Conservation (phyloP, 2,329 filamentous ascomycete species). For the Neonectria neomacrospora region DNA sequence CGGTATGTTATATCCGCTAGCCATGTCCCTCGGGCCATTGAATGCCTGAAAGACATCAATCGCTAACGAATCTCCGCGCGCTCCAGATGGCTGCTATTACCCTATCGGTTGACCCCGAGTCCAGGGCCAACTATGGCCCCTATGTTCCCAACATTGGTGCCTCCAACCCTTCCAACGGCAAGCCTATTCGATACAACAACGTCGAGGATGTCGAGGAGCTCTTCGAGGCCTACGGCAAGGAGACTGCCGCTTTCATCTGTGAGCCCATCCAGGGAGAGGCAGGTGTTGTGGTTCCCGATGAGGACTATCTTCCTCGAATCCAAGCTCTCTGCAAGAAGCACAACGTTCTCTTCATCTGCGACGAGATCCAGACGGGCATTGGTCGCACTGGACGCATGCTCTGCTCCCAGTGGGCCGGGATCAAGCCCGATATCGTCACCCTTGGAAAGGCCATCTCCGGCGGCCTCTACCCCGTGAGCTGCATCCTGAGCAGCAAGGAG, state of each 20-base stretch:
- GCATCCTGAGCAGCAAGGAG: slow-evolving; percentile 86
- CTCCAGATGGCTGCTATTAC: slow-evolving; percentile 90
- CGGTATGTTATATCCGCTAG: slow-evolving; percentile 67
- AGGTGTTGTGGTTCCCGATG: slow-evolving; percentile 93
- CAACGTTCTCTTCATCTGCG: slow-evolving; percentile 95
- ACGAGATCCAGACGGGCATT: slow-evolving; percentile 98
- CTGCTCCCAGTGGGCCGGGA: slow-evolving; percentile 92
- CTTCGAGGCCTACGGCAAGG: slow-evolving; percentile 81
- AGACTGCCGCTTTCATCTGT: slow-evolving; percentile 91
- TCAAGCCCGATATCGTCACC: slow-evolving; percentile 94
- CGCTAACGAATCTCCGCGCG: slow-evolving; percentile 9
- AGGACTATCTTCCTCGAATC: slow-evolving; percentile 84
- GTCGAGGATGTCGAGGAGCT: slow-evolving; percentile 81
- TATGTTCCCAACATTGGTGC: slow-evolving; percentile 92
- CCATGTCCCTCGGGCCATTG: not conserved
- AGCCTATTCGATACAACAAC: slow-evolving; percentile 87
- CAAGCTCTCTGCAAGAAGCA: slow-evolving; percentile 91
- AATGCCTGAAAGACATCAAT: not conserved
- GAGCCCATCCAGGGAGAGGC: slow-evolving; percentile 98
- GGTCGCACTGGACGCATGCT: slow-evolving; percentile 94
- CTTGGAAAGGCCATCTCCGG: slow-evolving; percentile 98
- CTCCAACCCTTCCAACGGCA: slow-evolving; percentile 76
- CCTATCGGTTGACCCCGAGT: slow-evolving; percentile 94
- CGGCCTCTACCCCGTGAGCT: slow-evolving; percentile 98
- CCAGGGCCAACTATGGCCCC: slow-evolving; percentile 95